A percentile compares a stretch with the other conserved stretches of the same genome.
Evolutionary conservation across 352 stramenopile species (phyloP).

Genomic region (Phytopythium oedochilum): DNA sequence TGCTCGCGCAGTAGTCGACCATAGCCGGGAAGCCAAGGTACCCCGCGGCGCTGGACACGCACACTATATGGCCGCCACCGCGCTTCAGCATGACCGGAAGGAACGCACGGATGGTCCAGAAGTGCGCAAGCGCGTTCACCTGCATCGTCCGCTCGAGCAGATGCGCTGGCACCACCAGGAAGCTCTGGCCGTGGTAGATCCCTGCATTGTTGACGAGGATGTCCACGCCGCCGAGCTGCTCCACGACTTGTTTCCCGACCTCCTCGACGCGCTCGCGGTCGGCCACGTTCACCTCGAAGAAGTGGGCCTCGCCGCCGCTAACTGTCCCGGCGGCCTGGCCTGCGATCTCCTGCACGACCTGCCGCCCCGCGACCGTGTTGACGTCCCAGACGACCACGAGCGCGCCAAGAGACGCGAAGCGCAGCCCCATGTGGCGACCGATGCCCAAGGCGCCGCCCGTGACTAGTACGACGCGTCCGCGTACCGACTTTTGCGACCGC

Average conservation of each 20-base stretch:
- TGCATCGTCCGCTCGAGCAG: conserved; percentile 40
- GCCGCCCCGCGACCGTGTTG: conserved; percentile 11
- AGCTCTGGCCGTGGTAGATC: conserved; percentile 27
- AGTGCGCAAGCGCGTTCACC: conserved; percentile 41
- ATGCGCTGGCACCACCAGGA: conserved; percentile 29
- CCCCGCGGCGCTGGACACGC: conserved; percentile 35
- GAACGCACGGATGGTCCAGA: conserved; percentile 44
- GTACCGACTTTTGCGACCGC: conserved; percentile 29
- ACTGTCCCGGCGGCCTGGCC: background rate
- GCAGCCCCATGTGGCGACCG: conserved; percentile 27
- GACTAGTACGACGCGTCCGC: conserved; percentile 41
- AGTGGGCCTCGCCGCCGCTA: conserved; percentile 8
- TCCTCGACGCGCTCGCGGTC: conserved; percentile 17
- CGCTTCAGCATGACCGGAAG: conserved; percentile 32
- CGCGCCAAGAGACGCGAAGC: conserved; percentile 25
- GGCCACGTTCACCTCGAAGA: conserved; percentile 34
- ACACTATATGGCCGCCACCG: conserved; percentile 41
- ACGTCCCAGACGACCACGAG: conserved; percentile 36
- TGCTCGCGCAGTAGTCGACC: conserved; percentile 49
- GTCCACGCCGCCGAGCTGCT: conserved; percentile 22
- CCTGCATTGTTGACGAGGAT: conserved; percentile 48
- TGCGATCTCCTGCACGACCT: conserved; percentile 26
- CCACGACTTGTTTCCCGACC: background rate
- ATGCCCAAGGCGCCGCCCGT: conserved; percentile 52
- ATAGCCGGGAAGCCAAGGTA: conserved; percentile 34